Evolutionary conservation across 495 filamentous ascomycete species (phyloP).

Genomic region (Aspergillus cavernicola): DNA sequence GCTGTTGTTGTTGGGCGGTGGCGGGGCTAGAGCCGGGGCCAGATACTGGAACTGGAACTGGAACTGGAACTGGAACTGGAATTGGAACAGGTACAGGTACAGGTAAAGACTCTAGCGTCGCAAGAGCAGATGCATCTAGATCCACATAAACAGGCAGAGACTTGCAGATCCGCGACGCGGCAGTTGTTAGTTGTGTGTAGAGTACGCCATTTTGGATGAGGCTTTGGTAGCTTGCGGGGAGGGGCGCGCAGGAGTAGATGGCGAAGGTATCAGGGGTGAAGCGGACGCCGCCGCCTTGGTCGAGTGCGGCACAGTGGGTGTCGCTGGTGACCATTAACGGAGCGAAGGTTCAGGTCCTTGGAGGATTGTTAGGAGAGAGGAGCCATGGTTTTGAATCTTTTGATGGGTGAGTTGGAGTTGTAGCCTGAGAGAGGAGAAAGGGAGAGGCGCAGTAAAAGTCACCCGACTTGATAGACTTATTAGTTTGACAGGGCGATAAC

Average conservation of each 20-base stretch:
- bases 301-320: constrained; percentile 8
- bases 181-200: background rate
- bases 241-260: constrained; percentile 8
- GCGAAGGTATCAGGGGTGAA: constrained; percentile 8
- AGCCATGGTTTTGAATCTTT: too few species aligned
- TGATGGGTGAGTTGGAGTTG: too few species aligned
- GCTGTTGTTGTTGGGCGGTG: background rate
- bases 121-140: constrained; percentile 1
- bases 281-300: constrained; percentile 9
- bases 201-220: background rate
- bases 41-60: too few species aligned
- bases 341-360: too few species aligned
- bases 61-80: too few species aligned
- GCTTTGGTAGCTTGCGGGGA: background rate
- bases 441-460: too few species aligned
- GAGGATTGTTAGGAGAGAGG: too few species aligned
- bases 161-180: background rate
- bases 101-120: background rate
- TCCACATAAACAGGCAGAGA: constrained; percentile 6
- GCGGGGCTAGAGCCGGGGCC: background rate
- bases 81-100: too few species aligned
- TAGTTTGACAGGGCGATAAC: too few species aligned
- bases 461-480: too few species aligned
- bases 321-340: background rate
- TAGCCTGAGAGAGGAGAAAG: too few species aligned